A percentile compares a stretch with the other conserved stretches of the same genome.
Conservation (phyloP, 176 grass and related monocot species). For the Pharus latifolius region DNA sequence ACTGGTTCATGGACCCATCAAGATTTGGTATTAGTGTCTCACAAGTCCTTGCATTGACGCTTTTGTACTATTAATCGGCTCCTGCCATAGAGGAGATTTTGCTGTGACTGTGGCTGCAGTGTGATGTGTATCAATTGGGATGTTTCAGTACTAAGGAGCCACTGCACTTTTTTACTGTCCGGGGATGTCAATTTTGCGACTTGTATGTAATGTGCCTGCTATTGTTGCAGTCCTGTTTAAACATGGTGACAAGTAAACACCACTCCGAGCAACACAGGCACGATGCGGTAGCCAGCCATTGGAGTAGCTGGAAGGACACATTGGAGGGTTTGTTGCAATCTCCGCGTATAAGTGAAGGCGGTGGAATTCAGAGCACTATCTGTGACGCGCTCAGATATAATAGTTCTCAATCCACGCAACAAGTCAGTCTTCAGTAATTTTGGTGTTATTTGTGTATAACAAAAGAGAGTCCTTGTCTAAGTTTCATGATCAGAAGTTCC, state of each 20-base stretch:
- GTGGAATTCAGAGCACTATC: slow-evolving; percentile 69
- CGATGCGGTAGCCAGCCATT: background rate
- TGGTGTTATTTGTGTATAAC: background rate
- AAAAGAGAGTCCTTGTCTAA: background rate
- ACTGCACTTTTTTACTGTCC: background rate
- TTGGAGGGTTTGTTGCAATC: slow-evolving; percentile 44
- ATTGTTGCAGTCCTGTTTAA: background rate
- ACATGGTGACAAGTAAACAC: background rate
- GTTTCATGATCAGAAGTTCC: background rate
- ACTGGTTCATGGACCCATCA: background rate
- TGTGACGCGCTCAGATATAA: slow-evolving; percentile 43
- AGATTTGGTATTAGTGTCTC: slow-evolving; percentile 1
- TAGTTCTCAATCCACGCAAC: slow-evolving; percentile 12
- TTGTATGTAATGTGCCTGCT: background rate
- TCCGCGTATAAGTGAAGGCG: slow-evolving; percentile 27
- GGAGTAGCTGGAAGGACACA: slow-evolving; percentile 65
- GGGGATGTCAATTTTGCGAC: background rate
- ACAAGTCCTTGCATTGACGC: background rate
- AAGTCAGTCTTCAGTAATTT: background rate
- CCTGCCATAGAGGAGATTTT: background rate
- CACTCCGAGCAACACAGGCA: background rate
- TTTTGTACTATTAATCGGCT: no score
- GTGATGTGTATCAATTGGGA: background rate
- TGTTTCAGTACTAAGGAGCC: background rate
- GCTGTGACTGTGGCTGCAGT: background rate